Evolutionary conservation across 495 filamentous ascomycete genomes (phyloP).

Genomic region (Penicillium paradoxum): DNA sequence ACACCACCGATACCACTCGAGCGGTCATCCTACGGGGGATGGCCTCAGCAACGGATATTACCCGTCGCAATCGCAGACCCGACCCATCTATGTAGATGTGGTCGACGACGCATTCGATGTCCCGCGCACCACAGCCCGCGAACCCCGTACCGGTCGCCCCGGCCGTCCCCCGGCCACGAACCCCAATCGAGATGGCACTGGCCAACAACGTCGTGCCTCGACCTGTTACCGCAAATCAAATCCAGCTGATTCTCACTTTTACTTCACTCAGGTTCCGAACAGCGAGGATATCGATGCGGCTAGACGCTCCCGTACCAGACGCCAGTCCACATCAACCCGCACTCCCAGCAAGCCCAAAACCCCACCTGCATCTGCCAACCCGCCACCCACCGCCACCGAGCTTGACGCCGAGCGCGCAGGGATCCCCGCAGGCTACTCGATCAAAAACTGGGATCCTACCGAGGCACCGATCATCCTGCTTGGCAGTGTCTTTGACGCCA

Average conservation of each 20-base stretch:
- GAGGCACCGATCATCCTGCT: constrained; percentile 91
- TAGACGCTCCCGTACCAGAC: constrained; percentile 41
- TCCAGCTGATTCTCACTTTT: constrained; percentile 51
- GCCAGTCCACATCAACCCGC: constrained; percentile 48
- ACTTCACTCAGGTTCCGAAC: constrained; percentile 46
- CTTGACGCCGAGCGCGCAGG: constrained; percentile 73
- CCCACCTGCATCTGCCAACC: constrained; percentile 39
- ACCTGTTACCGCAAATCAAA: constrained; percentile 44
- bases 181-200: constrained; percentile 25
- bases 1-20: constrained; percentile 35
- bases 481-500: constrained; percentile 95
- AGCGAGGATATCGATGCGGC: constrained; percentile 41
- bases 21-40: constrained; percentile 38
- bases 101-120: constrained; percentile 50
- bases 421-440: constrained; percentile 87
- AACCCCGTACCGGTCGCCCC: constrained; percentile 20
- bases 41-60: constrained; percentile 29
- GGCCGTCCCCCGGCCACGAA: constrained; percentile 24
- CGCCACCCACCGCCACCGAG: constrained; percentile 70
- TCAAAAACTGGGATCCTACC: constrained; percentile 97
- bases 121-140: constrained; percentile 32
- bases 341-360: constrained; percentile 44
- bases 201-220: constrained; percentile 33
- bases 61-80: constrained; percentile 44
- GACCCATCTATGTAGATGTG: constrained; percentile 51